Base-by-base conservation (phyloP, 129 eudicot genomes). In the Silybum marianum region DNA sequence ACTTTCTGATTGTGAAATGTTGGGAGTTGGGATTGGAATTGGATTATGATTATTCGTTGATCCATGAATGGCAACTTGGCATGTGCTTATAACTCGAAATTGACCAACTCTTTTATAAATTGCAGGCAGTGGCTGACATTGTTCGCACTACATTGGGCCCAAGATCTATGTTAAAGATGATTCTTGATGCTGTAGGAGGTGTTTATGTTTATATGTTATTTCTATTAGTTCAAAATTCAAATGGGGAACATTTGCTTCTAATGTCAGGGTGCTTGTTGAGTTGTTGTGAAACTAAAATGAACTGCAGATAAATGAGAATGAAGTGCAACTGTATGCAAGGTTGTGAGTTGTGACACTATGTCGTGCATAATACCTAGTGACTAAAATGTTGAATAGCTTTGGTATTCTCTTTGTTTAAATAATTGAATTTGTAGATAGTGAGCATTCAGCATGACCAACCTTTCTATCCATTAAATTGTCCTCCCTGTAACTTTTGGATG, bases 141-240 rank as follows among this genome's bases (percentile, higher is more conserved):
- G 90, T 95, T 66, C 94, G 98, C 71, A 92, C 98, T 25, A 95
- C 99, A 24, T 85, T 95, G 92, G 99, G 97, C 74, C 99, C 99
- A 71, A 88, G 99, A 82, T 95, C 99, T 54, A 95, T 95, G 99
- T 46, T 95, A 77, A 95, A 95, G 90, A 95, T 95, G 99, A 86
- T 92, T 70, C 93, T 95, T 36, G 99, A 95, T 82, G 97, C 99
- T 84, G 66, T 86, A 66, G 97, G 99, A 91, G 99, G 99, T 92
- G 36, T 71, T 67, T 54, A 46, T 58, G 23, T 58, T 58, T 58
- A 22, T 58, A 14, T 58, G 66, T 58, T 58, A 58, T 58, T 25
- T 71, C 28, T 28, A 9, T 2, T 60, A 11, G 65, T 42, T 71
- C 23, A 44, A 58, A 11, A 44, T 42, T 71, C 23, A 44, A 58